Evolutionary conservation across 306 rosid species (phyloP), one percentile per base, ranked within the genome.

Genomic region (Rubus idaeus): DNA sequence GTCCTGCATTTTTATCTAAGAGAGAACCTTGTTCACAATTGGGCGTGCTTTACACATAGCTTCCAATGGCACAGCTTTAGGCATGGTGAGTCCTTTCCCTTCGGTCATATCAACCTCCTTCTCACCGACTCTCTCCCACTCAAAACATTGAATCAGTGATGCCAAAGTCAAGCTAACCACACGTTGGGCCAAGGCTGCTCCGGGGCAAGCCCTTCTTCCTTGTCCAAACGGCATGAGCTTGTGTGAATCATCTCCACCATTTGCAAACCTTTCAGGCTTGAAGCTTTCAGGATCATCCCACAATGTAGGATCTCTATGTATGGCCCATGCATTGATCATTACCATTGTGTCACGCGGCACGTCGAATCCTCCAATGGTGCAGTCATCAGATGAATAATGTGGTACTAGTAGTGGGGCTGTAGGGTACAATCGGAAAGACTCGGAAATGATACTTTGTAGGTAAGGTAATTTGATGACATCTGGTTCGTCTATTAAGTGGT

Each of bases 31-130:
- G 11, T 16, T 66, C 56, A 80, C 1, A 8, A 80, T 41, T 3
- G 84, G 77, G 17, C 87, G 87, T 0, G 83, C 56, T 52, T 77
- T 87, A 67, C 87, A 88, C 47, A 64, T 74, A 10, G 84, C 90
- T 61, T 88, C 90, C 75, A 88, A 56, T n/a, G 95, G 88, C 66
- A 75, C 70, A 4, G 72, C 81, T 73, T 83, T 90, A 0, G 78
- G 77, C 80, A 87, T 77, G 0, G 83, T 10, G 11, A 71, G 69
- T 18, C 89, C 91, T 0, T 14, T 14, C 4, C 80, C 77, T 69
- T 87, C 89, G 0, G 56, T 64, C 89, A 87, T 77, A 26, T 86
- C 87, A 44, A 87, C 41, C 64, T 80, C 42, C 44, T 74, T 80
- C 0, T 76, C 20, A 0, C 83, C 50, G 18, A 76, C 56, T 11